These are phyloP conservation scores for Ganoderma meredithae DNA, from an alignment of 1,284 basidiomycete species.

Conservation along the genomic window DNA sequence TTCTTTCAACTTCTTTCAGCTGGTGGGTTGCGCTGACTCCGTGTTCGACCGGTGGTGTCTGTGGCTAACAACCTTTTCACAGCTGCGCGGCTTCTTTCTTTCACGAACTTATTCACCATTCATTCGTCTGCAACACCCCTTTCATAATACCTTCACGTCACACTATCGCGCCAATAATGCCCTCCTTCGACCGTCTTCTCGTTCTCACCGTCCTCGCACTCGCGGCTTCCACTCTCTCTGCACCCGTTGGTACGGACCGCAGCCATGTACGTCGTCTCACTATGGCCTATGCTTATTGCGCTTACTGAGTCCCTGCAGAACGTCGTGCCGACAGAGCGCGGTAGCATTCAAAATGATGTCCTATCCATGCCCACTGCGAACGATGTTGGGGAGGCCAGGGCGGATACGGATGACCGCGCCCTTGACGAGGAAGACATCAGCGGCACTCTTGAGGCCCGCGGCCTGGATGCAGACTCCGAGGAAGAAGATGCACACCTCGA, in stretches of 20 bases:
- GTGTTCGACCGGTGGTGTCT: neutral
- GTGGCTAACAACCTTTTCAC: neutral
- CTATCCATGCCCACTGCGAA: neutral
- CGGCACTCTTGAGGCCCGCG: neutral
- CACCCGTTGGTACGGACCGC: neutral
- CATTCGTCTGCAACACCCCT: neutral
- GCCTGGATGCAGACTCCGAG: neutral
- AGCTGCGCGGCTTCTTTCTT: slow-evolving; percentile 6
- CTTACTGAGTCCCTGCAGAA: neutral
- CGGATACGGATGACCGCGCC: neutral
- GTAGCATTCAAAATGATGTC: neutral
- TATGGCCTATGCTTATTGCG: too few species aligned
- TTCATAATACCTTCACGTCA: neutral
- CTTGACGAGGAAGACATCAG: neutral
- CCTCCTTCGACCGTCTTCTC: neutral
- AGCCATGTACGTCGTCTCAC: neutral
- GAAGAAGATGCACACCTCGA: neutral
- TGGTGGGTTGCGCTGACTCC: neutral
- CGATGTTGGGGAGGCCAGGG: neutral
- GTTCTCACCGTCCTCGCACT: slow-evolving; percentile 3
- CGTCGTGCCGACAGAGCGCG: neutral
- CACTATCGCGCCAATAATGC: neutral
- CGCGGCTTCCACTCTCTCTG: neutral
- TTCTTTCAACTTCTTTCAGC: slow-evolving; percentile 1
- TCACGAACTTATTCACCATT: neutral